These are phyloP conservation scores for Sisymbrium irio DNA, from an alignment of 345 rosid species.

Conservation along the genomic window DNA sequence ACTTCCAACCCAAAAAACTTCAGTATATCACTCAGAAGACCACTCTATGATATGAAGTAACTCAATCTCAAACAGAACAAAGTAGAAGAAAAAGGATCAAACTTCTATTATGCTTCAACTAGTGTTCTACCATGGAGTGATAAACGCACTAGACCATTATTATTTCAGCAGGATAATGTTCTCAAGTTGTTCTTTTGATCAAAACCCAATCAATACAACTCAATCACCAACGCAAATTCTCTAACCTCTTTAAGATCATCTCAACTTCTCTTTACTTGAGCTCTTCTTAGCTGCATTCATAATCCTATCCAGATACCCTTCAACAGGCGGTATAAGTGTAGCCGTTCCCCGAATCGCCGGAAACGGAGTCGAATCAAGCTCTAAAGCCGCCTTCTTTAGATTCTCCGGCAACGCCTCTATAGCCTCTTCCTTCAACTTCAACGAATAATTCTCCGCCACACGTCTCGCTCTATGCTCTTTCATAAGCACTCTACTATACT, in stretches of 20 bases:
- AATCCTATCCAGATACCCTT: slow-evolving; percentile 75
- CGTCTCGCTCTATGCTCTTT: slow-evolving; percentile 67
- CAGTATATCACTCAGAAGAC: not conserved
- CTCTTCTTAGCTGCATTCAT: slow-evolving; percentile 64
- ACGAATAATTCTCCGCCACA: slow-evolving; percentile 55
- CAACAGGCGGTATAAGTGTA: slow-evolving; percentile 81
- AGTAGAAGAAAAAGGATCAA: not conserved
- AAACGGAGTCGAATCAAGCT: slow-evolving; percentile 69
- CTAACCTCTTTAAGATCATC: slow-evolving; percentile 40
- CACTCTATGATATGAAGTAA: not conserved
- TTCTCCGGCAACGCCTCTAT: slow-evolving; percentile 77
- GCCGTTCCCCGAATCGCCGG: slow-evolving; percentile 68
- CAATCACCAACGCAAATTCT: not conserved
- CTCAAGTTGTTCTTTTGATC: not conserved
- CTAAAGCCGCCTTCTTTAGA: slow-evolving; percentile 60
- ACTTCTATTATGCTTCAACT: not conserved
- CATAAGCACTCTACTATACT: slow-evolving; percentile 85
- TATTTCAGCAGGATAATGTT: not conserved
- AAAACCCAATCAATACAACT: not conserved
- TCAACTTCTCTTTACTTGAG: slow-evolving; percentile 60
- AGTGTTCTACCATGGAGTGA: not conserved
- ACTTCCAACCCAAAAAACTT: not conserved
- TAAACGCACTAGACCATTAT: not conserved
- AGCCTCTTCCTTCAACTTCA: slow-evolving; percentile 66
- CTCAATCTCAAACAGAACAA: not conserved